Conservation (phyloP, 2,329 filamentous ascomycete genomes). For the Colletotrichum falcatum region DNA sequence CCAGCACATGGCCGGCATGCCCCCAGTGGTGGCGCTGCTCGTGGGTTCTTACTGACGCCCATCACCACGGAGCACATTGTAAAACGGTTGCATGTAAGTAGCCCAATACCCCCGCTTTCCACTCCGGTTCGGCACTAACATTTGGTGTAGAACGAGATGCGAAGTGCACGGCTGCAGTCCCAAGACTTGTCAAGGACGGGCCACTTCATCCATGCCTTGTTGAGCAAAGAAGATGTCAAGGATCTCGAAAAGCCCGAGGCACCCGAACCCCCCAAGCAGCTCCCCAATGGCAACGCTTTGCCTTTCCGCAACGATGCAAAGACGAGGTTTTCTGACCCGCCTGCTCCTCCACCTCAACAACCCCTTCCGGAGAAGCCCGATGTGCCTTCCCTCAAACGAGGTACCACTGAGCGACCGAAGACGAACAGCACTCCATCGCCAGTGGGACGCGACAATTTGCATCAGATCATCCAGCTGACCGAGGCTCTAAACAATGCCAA, state of each 20-base stretch:
- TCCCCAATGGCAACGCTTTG: constrained; percentile 64
- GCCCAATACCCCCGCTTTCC: constrained; percentile 5
- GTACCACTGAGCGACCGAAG: constrained; percentile 80
- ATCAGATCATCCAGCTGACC: constrained; percentile 85
- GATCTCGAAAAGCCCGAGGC: constrained; percentile 65
- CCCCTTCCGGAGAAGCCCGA: constrained; percentile 95
- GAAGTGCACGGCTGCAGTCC: constrained; percentile 86
- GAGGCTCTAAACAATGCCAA: constrained; percentile 87
- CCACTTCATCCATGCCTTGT: constrained; percentile 81
- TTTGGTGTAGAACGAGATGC: constrained; percentile 81
- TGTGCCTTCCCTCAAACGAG: constrained; percentile 78
- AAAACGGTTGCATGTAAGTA: constrained; percentile 82
- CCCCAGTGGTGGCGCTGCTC: constrained; percentile 69
- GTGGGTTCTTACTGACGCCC: constrained; percentile 81
- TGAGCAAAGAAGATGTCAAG: constrained; percentile 77
- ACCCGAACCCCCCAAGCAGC: constrained; percentile 60
- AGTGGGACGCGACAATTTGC: constrained; percentile 65
- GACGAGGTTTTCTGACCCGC: constrained; percentile 90
- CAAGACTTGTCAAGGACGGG: constrained; percentile 86
- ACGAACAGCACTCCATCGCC: constrained; percentile 66
- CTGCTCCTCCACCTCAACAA: constrained; percentile 92
- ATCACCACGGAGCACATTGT: constrained; percentile 96
- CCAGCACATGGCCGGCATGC: constrained; percentile 61
- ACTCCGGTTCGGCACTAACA: constrained; percentile 43
- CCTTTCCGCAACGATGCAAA: constrained; percentile 79